Evolutionary conservation across 345 rosid genomes (phyloP).

Genomic region (Boechera divaricarpa): DNA sequence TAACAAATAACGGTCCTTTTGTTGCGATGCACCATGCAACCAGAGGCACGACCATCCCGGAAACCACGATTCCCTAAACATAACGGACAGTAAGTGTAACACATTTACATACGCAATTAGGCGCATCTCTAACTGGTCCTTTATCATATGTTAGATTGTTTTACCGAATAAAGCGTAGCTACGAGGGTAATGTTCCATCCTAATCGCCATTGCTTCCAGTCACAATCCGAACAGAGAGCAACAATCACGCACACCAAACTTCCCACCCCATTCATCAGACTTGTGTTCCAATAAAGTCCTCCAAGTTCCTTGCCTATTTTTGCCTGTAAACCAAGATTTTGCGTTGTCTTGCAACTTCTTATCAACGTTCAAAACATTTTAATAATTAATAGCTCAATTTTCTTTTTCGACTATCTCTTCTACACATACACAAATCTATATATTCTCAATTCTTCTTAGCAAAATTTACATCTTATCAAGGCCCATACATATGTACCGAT

Average conservation of each 20-base stretch:
- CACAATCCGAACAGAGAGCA: conserved; percentile 36
- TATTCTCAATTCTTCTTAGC: background rate
- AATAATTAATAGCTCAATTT: background rate
- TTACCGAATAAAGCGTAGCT: conserved; percentile 38
- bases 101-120: background rate
- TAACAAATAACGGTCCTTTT: conserved; percentile 42
- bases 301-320: conserved; percentile 39
- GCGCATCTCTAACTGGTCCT: conserved; percentile 1
- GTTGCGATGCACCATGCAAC: conserved; percentile 36
- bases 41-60: conserved; percentile 38
- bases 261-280: conserved; percentile 43
- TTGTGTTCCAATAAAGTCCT: conserved; percentile 41
- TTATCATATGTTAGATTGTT: background rate
- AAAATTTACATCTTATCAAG: background rate
- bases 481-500: background rate
- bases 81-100: background rate
- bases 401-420: background rate
- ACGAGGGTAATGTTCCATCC: conserved; percentile 43
- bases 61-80: conserved; percentile 42
- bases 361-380: background rate
- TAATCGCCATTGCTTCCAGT: conserved; percentile 45
- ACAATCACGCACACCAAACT: conserved; percentile 20
- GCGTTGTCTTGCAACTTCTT: conserved; percentile 3
- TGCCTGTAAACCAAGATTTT: conserved; percentile 21
- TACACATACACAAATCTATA: background rate